A percentile compares a stretch with the other conserved stretches of the same genome.
Conservation (phyloP, 768 basidiomycete genomes). For the Crepidotus variabilis region DNA sequence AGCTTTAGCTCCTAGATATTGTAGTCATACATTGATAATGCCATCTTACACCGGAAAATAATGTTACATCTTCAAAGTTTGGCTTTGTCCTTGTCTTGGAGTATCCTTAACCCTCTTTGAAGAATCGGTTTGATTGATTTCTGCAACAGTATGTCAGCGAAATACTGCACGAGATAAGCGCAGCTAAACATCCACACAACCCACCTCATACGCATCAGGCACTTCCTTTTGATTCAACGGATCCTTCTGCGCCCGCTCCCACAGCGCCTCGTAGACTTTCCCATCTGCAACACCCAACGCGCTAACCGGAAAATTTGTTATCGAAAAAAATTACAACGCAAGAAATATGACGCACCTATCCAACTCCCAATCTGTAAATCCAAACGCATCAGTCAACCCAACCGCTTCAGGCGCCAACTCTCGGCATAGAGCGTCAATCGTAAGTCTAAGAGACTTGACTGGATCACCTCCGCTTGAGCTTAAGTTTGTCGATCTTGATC, state of each 20-base stretch:
- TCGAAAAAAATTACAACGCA: not conserved
- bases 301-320: slow-evolving; percentile 27
- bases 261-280: slow-evolving; percentile 64
- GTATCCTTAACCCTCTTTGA: slow-evolving; percentile 37
- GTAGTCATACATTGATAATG: too few species aligned
- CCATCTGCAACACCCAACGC: slow-evolving; percentile 63
- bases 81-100: not conserved
- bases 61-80: not conserved
- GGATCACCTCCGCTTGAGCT: slow-evolving; percentile 30
- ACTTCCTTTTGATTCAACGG: slow-evolving; percentile 54
- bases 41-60: too few species aligned
- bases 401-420: slow-evolving; percentile 61
- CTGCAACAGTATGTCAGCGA: slow-evolving; percentile 18
- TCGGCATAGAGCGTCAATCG: slow-evolving; percentile 45
- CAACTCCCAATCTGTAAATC: slow-evolving; percentile 72
- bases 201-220: slow-evolving; percentile 54
- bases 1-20: too few species aligned
- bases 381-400: slow-evolving; percentile 69
- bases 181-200: slow-evolving; percentile 8
- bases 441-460: slow-evolving; percentile 43
- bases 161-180: not conserved
- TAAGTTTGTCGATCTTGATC: too few species aligned
- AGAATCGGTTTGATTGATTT: slow-evolving; percentile 52
- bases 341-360: slow-evolving; percentile 42
- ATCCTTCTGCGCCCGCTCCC: slow-evolving; percentile 53